Evolutionary conservation across 2,329 filamentous ascomycete species (phyloP).

Genomic region (Trichoderma sp.): DNA sequence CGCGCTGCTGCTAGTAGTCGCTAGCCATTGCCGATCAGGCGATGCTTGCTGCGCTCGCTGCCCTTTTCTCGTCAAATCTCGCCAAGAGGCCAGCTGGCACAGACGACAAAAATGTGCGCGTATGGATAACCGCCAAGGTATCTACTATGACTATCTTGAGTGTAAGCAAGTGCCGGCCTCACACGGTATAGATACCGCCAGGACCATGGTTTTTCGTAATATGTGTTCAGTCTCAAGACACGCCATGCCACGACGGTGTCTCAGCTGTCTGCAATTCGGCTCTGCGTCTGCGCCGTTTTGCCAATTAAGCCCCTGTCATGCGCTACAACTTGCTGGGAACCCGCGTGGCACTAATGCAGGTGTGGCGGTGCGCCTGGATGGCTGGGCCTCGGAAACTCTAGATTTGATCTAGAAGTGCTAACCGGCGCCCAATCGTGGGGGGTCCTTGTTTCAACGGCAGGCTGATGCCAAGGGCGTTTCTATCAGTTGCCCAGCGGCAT

Average conservation of each 20-base stretch:
- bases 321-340: conserved; percentile 16
- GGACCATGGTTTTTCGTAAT: background rate
- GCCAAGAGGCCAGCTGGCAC: background rate
- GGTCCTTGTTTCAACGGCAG: background rate
- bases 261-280: conserved; percentile 1
- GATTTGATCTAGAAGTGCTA: conserved; percentile 23
- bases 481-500: background rate
- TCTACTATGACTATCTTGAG: no score
- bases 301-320: conserved; percentile 18
- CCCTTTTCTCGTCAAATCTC: background rate
- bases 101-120: background rate
- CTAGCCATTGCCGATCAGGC: background rate
- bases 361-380: conserved; percentile 38
- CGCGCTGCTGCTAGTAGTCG: background rate
- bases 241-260: background rate
- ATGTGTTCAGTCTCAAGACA: background rate
- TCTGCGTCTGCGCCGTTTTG: background rate
- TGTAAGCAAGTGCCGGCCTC: background rate
- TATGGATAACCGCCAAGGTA: background rate
- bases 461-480: background rate
- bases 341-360: conserved; percentile 40
- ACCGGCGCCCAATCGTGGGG: conserved; percentile 23
- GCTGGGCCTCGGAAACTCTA: conserved; percentile 20
- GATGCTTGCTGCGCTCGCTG: background rate
- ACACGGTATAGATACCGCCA: background rate